Evolutionary conservation across 2,329 filamentous ascomycete species (phyloP).

Genomic region (Penicillium sp.): DNA sequence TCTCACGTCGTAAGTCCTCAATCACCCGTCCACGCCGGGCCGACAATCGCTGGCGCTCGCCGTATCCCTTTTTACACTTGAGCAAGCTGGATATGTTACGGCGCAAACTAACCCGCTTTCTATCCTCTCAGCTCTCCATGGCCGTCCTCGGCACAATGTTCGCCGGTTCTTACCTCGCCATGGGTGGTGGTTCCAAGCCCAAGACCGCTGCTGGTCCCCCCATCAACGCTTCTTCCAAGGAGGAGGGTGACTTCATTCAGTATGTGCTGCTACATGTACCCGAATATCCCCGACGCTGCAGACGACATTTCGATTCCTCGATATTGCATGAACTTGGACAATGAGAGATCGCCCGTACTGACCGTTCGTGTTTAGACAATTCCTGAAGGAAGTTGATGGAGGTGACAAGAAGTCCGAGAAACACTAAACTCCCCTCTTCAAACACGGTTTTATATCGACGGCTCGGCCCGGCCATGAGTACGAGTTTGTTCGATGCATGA

Average conservation of each 20-base stretch:
- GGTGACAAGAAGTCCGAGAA: conserved; percentile 51
- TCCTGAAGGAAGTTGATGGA: conserved; percentile 54
- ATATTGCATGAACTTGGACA: neutral
- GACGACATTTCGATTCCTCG: neutral
- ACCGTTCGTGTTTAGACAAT: conserved; percentile 47
- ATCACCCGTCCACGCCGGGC: neutral
- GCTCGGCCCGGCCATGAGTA: conserved; percentile 10
- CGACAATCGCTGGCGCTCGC: conserved; percentile 8
- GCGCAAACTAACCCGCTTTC: conserved; percentile 22
- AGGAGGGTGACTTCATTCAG: conserved; percentile 71
- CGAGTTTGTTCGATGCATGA: conserved; percentile 20
- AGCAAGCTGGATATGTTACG: conserved; percentile 18
- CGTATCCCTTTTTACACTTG: conserved; percentile 29
- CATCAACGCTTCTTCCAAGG: conserved; percentile 67
- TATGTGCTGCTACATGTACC: conserved; percentile 47
- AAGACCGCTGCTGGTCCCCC: conserved; percentile 53
- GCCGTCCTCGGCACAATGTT: conserved; percentile 57
- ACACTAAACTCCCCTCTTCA: conserved; percentile 36
- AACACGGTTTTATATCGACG: conserved; percentile 24
- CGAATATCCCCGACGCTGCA: neutral
- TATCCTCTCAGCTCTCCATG: conserved; percentile 60
- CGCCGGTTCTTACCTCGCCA: conserved; percentile 50
- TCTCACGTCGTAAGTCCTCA: conserved; percentile 54
- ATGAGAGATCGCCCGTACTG: neutral
- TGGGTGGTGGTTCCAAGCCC: conserved; percentile 47